Base-by-base conservation (phyloP, 768 basidiomycete species). In the Clitopilus passeckerianus region DNA sequence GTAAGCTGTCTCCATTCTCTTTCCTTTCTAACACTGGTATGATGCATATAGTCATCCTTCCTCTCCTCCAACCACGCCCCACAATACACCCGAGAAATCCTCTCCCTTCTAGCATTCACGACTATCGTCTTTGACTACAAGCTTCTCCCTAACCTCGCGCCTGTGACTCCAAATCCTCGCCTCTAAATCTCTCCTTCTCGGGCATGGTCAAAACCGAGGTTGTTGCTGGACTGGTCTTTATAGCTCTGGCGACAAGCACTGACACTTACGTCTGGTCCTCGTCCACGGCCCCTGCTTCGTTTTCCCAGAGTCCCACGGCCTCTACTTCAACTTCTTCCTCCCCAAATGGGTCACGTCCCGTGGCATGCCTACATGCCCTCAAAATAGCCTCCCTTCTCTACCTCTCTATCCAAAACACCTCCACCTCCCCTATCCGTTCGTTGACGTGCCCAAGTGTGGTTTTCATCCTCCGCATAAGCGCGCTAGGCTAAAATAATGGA, bases 401-500 rank as follows among this genome's bases (percentile, higher is more conserved):
- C 88, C 89, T 0, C 78, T 95, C 18, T 77, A 86, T 0, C 12
- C 82, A 15, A 56, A 91, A 15, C 0, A 67, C 74, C 41, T 23
- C 75, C 6, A 77, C 86, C 1, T 14, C 82, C 16, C 55, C 91
- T 74, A 35, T 23, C 75, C 6, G 58, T 75, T 15, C 85, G 90
- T 63, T 63, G 62, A 8, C 78, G 82, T 8, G 74, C 85, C 46
- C n/a, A n/a, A n/a, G n/a, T n/a, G n/a, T n/a, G n/a, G n/a, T 67
- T 0, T 90, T 89, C 60, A 67, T 93, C 8, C 70, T 67, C 1
- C 64, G 87, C 2, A 82, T 98, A 70, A 95, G 93, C 68, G 76
- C 69, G 30, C 76, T 98, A 87, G 84, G 0, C 97, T 98, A 74
- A 99, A 99, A 70, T 96, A 99, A 73, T 99, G 97, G 97, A 83